Percentiles rank a stretch among this genome's conserved stretches.
Conservation (phyloP, 768 basidiomycete species). For the Piloderma croceum region DNA sequence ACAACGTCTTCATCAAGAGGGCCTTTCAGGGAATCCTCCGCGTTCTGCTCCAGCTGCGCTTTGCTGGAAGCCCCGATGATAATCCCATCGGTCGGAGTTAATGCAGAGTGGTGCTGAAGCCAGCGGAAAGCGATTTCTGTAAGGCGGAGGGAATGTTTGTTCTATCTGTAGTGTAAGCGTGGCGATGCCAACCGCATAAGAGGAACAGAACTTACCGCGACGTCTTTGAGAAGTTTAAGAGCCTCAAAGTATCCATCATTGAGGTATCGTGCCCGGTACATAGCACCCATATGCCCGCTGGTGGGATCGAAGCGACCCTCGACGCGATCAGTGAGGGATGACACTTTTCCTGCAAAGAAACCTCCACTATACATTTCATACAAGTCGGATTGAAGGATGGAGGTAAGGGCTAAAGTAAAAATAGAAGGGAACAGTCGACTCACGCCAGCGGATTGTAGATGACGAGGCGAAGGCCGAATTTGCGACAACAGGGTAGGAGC, state of each 20-base stretch:
- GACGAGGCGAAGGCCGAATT: constrained; percentile 52
- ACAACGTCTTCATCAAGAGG: constrained; percentile 50
- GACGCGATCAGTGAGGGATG: constrained; percentile 22
- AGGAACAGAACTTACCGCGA: constrained; percentile 29
- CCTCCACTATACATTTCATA: constrained; percentile 36
- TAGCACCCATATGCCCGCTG: constrained; percentile 29
- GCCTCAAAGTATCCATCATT: constrained; percentile 39
- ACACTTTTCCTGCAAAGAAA: constrained; percentile 52
- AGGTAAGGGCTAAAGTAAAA: not conserved
- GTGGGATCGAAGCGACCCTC: constrained; percentile 38
- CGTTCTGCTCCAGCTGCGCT: constrained; percentile 39
- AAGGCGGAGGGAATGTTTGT: constrained; percentile 41
- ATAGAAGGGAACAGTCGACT: constrained; percentile 6
- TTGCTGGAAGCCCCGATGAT: constrained; percentile 46
- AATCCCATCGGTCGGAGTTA: constrained; percentile 39
- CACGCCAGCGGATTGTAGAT: constrained; percentile 53
- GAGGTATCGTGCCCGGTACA: constrained; percentile 44
- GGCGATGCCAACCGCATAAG: no score
- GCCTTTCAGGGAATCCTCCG: constrained; percentile 44
- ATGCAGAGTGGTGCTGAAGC: constrained; percentile 50
- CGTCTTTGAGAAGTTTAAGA: constrained; percentile 32
- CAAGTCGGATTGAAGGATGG: not conserved
- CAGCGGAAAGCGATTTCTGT: constrained; percentile 57
- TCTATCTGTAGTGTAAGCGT: no score
- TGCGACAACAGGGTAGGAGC: constrained; percentile 52